Base-by-base conservation (phyloP, 139 green algal species). In the Limnomonas spitsbergensis region DNA sequence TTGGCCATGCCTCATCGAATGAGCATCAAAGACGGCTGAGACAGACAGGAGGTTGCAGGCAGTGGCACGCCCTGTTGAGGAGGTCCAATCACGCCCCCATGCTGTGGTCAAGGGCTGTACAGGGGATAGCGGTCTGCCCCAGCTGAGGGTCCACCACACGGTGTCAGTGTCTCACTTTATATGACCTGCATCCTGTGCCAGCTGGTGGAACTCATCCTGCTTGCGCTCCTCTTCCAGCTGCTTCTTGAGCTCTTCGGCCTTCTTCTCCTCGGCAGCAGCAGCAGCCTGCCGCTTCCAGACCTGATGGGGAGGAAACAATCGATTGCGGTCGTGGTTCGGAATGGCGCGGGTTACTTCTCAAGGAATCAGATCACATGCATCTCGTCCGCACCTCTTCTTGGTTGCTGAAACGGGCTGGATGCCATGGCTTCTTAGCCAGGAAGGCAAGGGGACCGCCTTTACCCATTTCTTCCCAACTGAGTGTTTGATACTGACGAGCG, bases 211-310 rank as follows among this genome's bases (percentile, higher is more conserved):
- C 82, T 98, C 92, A 71, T 92, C 83, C 9, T 81, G 75, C 36
- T 92, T 89, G 2, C 94, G 87, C 85, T 98, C 94, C 37, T 97
- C 90, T 53, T 90, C 88, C 40, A 94, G 88, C 86, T 97, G 92
- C 81, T 95, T 95, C 3, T 83, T 75, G 36, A 98, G 86, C 79
- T 98, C 93, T 66, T 94, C 91, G 2, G 95, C 66, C 80, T 94
- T 94, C 38, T 89, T 88, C 69, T 93, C 53, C 86, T 98, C 94
- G 67, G 90, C 89, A 3, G 76, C 82, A 7, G 89, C 85, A 20
- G 88, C 85, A 80, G 98, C 90, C 84, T 98, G 90, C 36, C 87
- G 81, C 77, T 98, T 98, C 94, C 94, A 98, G n/a, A 97, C 83
- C 79, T 88, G 70, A 74, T 27, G 36, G 4, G 14, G 6, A 4